phyloP scores from a whole-genome alignment of 495 filamentous ascomycete genomes.

The Achaetomiella virescens region DNA sequence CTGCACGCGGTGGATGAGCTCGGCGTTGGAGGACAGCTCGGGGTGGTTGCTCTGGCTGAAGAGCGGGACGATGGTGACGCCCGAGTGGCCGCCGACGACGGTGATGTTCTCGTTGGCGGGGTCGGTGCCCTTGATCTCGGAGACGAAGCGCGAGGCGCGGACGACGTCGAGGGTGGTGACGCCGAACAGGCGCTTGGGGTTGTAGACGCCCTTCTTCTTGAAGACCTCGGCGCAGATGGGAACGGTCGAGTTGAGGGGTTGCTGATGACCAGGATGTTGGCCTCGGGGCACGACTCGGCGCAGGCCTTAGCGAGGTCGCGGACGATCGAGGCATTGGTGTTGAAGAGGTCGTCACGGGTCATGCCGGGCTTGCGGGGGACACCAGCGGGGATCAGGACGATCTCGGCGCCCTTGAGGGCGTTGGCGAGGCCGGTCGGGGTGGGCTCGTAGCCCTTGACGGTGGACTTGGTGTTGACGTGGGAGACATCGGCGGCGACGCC shows the following conservation, averaged over 20 bases:
- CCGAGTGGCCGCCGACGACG: conserved; percentile 94
- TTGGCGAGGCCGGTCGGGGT: conserved; percentile 66
- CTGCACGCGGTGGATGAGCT: conserved; percentile 90
- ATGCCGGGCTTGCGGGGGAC: conserved; percentile 99
- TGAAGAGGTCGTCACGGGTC: conserved; percentile 99
- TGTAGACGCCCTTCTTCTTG: conserved; percentile 90
- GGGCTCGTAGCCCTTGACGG: conserved; percentile 80
- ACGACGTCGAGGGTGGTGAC: conserved; percentile 99
- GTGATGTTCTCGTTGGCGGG: conserved; percentile 88
- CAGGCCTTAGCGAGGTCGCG: conserved; percentile 95
- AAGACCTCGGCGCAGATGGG: conserved; percentile 95
- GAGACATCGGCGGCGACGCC: conserved; percentile 96
- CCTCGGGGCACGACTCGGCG: conserved; percentile 81
- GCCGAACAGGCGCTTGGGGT: conserved; percentile 97
- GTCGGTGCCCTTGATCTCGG: conserved; percentile 82
- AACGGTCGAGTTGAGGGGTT: conserved; percentile 99
- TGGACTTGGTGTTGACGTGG: conserved; percentile 99
- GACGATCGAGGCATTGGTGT: conserved; percentile 99
- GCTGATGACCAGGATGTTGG: conserved; percentile 94
- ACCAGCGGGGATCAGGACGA: conserved; percentile 96
- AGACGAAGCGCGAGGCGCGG: conserved; percentile 95
- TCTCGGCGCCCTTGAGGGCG: conserved; percentile 76
- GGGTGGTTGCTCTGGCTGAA: conserved; percentile 89
- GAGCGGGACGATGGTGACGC: conserved; percentile 95
- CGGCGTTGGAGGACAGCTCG: conserved; percentile 65